Evolutionary conservation across 495 filamentous ascomycete genomes (phyloP).

Genomic region (Tuber calosporum): DNA sequence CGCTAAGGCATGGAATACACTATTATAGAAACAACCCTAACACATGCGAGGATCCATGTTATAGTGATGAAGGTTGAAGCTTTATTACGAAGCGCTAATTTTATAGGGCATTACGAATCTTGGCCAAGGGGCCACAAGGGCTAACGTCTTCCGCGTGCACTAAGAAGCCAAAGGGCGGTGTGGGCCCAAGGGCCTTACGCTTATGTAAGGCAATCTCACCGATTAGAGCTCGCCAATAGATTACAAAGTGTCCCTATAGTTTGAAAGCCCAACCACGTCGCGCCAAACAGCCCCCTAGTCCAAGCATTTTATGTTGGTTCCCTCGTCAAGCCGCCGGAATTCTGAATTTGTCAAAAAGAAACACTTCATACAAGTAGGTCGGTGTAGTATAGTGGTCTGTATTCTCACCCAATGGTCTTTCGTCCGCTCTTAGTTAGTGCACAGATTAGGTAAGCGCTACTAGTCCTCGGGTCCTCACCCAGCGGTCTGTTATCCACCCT

Average conservation of each 20-base stretch:
- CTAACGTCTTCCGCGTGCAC: neutral
- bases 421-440: too few species aligned
- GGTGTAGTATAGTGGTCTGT: neutral
- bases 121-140: neutral
- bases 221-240: too few species aligned
- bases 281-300: too few species aligned
- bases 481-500: too few species aligned
- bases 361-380: neutral
- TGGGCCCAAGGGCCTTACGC: too few species aligned
- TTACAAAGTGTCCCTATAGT: too few species aligned
- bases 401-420: too few species aligned
- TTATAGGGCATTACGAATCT: neutral
- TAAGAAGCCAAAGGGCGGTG: neutral
- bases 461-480: too few species aligned
- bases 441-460: too few species aligned
- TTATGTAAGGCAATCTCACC: too few species aligned
- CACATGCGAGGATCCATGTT: too few species aligned
- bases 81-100: neutral
- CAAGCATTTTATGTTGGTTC: neutral
- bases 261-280: too few species aligned
- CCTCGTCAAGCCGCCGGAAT: neutral
- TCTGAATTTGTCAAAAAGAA: neutral
- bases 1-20: neutral
- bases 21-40: neutral
- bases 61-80: neutral